phyloP scores from a whole-genome alignment of 371 early-diverging fungal species.

The Dichotomocladium elegans region DNA sequence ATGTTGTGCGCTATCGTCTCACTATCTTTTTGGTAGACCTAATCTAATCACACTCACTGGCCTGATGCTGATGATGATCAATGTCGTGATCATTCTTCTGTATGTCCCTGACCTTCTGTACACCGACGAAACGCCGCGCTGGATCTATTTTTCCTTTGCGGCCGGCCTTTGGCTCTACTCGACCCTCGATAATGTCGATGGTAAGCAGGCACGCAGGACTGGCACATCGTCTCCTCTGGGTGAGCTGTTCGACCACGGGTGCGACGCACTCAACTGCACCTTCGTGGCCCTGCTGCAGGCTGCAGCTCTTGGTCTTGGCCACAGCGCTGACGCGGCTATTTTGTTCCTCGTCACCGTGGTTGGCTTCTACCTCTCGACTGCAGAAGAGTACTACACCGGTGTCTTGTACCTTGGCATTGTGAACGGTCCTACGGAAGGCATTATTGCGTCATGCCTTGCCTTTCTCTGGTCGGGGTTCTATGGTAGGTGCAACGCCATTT shows the following conservation, averaged over 20 bases:
- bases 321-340: slow-evolving; percentile 61
- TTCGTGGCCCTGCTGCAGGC: slow-evolving; percentile 80
- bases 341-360: slow-evolving; percentile 66
- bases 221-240: slow-evolving; percentile 94
- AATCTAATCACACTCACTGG: slow-evolving; percentile 98
- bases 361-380: slow-evolving; percentile 90
- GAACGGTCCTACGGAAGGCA: slow-evolving; percentile 97
- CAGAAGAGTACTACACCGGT: slow-evolving; percentile 96
- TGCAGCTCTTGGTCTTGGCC: slow-evolving; percentile 78
- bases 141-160: slow-evolving; percentile 87
- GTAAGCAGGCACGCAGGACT: slow-evolving; percentile 84
- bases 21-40: slow-evolving; percentile 62
- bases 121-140: slow-evolving; percentile 68
- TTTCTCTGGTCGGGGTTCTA: slow-evolving; percentile 69
- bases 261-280: slow-evolving; percentile 90
- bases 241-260: slow-evolving; percentile 92
- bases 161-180: slow-evolving; percentile 92
- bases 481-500: slow-evolving; percentile 30
- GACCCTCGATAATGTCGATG: slow-evolving; percentile 97
- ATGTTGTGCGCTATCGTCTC: not conserved
- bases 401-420: slow-evolving; percentile 87
- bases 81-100: slow-evolving; percentile 67
- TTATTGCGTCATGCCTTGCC: slow-evolving; percentile 69
- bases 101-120: slow-evolving; percentile 70
- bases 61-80: slow-evolving; percentile 79